Base-by-base conservation (phyloP, 2,329 filamentous ascomycete species). In the Meredithiella fracta region DNA sequence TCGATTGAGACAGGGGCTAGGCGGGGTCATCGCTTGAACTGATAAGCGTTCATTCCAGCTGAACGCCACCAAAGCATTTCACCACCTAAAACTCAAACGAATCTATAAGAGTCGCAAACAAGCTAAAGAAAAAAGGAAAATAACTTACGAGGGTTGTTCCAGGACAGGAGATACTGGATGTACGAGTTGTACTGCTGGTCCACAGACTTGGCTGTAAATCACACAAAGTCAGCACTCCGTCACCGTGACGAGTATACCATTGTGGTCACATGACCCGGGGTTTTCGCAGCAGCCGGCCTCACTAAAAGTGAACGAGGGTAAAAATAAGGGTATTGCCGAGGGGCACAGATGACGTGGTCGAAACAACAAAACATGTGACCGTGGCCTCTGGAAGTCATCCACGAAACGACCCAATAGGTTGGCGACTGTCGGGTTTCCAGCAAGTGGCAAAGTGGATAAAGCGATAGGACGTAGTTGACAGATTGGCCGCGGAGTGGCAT, bases 101-200 rank as follows among this genome's bases (percentile, higher is more conserved):
- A 34, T 11, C 29, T 11, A 34, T 34, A 34, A 34, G 29, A 34
- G 17, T 29, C 9, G 8, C 29, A 15, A 47, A 40, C 29, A 47
- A 14, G 29, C n/a, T 2, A 31, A 55, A 55, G 20, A 47, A 50
- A 55, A 50, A 55, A 37, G 25, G 22, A 22, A 22, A 44, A 44
- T 31, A 7, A 72, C 76, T 65, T 73, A 80, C 79, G 76, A 65
- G 79, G 79, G 66, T 82, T 80, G 65, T 82, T 74, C 79, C 82
- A 85, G 62, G 80, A 83, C 60, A 85, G 71, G 57, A 85, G 73
- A 66, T 82, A 79, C 53, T 75, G 77, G 68, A 85, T 85, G 69
- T 84, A 79, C 15, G 80, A 84, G 70, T 85, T 80, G 67, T 84
- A 85, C 68, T 83, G 79, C 58, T 79, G 83, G 64, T 83, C 68